Conservation (phyloP, 306 rosid species). For the Lathyrus aphaca region DNA sequence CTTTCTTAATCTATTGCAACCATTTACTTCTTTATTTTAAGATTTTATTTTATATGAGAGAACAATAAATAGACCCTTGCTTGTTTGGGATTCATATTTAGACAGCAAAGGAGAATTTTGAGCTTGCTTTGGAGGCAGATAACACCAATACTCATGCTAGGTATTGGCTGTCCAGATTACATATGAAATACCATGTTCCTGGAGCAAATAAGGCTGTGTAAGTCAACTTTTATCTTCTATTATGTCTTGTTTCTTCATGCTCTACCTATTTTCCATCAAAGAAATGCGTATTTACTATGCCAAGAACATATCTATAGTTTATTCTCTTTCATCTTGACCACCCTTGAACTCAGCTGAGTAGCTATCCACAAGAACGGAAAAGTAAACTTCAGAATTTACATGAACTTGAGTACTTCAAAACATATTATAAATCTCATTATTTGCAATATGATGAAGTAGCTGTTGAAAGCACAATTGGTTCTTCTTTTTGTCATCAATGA, state of each 20-base stretch:
- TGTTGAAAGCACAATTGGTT: neutral
- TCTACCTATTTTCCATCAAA: constrained; percentile 15
- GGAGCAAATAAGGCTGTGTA: constrained; percentile 80
- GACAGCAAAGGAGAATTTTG: constrained; percentile 90
- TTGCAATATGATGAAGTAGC: constrained; percentile 9
- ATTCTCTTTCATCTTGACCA: neutral
- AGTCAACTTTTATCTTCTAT: constrained; percentile 31
- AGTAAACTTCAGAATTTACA: neutral
- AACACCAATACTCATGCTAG: constrained; percentile 82
- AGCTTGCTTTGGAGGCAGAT: constrained; percentile 89
- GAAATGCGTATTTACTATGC: constrained; percentile 7
- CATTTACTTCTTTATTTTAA: constrained; percentile 23
- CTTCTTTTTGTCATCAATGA: constrained; percentile 10
- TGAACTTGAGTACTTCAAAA: constrained; percentile 8
- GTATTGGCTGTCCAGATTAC: constrained; percentile 86
- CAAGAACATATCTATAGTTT: neutral
- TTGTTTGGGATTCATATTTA: constrained; percentile 38
- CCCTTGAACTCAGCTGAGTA: constrained; percentile 5
- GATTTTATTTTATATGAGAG: constrained; percentile 36
- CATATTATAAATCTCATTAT: constrained; percentile 6
- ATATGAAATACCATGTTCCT: constrained; percentile 91
- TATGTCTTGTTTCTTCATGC: constrained; percentile 24
- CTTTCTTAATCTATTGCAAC: neutral
- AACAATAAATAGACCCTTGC: constrained; percentile 1
- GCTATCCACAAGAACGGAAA: constrained; percentile 1